Conservation (phyloP, 495 filamentous ascomycete species). For the Jackrogersella multiformis region DNA sequence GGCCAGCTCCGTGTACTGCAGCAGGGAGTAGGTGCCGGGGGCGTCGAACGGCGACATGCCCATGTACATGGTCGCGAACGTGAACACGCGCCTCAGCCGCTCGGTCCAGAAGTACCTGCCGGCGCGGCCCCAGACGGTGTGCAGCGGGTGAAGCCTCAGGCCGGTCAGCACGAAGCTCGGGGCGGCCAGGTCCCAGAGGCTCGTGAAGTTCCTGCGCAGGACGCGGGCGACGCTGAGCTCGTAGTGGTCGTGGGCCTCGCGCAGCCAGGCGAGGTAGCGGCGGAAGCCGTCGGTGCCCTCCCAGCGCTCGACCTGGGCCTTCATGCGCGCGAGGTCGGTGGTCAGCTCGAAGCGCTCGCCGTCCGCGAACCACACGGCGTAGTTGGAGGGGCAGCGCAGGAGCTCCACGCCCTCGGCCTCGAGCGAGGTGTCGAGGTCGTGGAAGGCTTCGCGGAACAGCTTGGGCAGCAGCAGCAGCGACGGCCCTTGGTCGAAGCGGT, state of each 20-base stretch:
- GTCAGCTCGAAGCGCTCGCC: slow-evolving; percentile 65
- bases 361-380: slow-evolving; percentile 73
- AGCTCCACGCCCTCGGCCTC: slow-evolving; percentile 67
- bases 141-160: slow-evolving; percentile 68
- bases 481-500: slow-evolving; percentile 77
- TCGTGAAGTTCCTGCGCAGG: slow-evolving; percentile 69
- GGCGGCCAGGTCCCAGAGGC: slow-evolving; percentile 59
- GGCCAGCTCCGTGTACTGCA: slow-evolving; percentile 76
- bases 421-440: slow-evolving; percentile 68
- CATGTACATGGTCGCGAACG: slow-evolving; percentile 81
- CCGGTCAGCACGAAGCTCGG: slow-evolving; percentile 62
- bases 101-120: slow-evolving; percentile 72
- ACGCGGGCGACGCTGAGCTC: slow-evolving; percentile 69
- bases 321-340: slow-evolving; percentile 70
- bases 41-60: slow-evolving; percentile 79
- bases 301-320: slow-evolving; percentile 70
- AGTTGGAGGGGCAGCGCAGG: slow-evolving; percentile 75
- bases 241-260: slow-evolving; percentile 71
- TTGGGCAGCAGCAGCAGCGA: slow-evolving; percentile 73
- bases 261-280: slow-evolving; percentile 67
- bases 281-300: slow-evolving; percentile 72
- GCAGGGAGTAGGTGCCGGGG: slow-evolving; percentile 73
- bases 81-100: slow-evolving; percentile 70
- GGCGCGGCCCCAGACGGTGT: slow-evolving; percentile 68
- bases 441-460: slow-evolving; percentile 70